phyloP scores from a whole-genome alignment of 2,329 filamentous ascomycete species.

The Fusarium sp. region DNA sequence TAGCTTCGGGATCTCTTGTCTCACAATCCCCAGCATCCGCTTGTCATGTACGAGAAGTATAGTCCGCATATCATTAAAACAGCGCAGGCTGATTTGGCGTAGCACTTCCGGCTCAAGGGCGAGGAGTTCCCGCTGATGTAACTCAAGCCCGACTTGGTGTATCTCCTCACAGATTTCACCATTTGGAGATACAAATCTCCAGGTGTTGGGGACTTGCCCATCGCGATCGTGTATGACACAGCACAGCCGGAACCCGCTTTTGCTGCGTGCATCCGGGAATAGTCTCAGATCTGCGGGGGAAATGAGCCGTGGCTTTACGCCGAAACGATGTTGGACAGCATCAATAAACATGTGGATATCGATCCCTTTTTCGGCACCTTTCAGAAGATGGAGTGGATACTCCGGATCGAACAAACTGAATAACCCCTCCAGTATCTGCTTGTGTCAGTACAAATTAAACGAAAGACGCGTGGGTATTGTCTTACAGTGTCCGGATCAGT shows the following conservation, averaged over 20 bases:
- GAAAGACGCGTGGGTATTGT: neutral
- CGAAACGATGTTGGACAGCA: constrained; percentile 42
- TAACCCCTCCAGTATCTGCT: constrained; percentile 39
- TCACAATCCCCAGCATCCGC: constrained; percentile 54
- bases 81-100: constrained; percentile 50
- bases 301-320: constrained; percentile 49
- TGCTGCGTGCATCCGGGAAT: constrained; percentile 38
- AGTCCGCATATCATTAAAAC: constrained; percentile 55
- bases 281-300: constrained; percentile 49
- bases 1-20: constrained; percentile 48
- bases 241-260: constrained; percentile 45
- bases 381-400: constrained; percentile 51
- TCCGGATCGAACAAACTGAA: constrained; percentile 46
- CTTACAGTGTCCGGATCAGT: constrained; percentile 41
- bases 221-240: constrained; percentile 33
- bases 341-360: constrained; percentile 54
- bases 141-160: constrained; percentile 52
- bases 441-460: neutral
- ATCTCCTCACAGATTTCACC: constrained; percentile 49
- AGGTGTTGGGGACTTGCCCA: neutral
- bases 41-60: constrained; percentile 56
- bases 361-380: constrained; percentile 51
- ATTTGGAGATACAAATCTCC: constrained; percentile 19
- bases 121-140: constrained; percentile 52
- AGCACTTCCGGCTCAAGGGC: constrained; percentile 46